Evolutionary conservation across 306 rosid genomes (phyloP).

Genomic region (Cyclanthera cordifolia): DNA sequence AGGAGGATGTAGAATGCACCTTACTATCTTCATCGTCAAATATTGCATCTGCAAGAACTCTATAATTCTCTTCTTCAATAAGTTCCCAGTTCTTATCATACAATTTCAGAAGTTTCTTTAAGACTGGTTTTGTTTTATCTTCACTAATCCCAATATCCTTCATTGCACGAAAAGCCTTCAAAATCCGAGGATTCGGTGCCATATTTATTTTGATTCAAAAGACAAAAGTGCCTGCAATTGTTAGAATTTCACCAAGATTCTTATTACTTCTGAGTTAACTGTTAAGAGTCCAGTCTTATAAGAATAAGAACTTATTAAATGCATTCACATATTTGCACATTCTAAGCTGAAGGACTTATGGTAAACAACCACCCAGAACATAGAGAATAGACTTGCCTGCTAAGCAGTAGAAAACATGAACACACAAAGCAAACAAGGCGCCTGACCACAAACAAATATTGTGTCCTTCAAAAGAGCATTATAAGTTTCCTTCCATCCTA

Average conservation of each 20-base stretch:
- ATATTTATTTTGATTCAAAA: conserved; percentile 15
- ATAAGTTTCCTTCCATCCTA: not conserved
- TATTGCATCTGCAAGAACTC: conserved; percentile 79
- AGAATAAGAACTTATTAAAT: not conserved
- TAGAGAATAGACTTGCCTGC: not conserved
- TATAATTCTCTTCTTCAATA: conserved; percentile 79
- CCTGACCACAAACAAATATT: not conserved
- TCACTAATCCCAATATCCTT: conserved; percentile 46
- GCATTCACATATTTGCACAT: not conserved
- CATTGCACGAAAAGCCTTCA: conserved; percentile 65
- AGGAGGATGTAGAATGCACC: conserved; percentile 25
- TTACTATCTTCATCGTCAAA: conserved; percentile 59
- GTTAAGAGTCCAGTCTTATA: not conserved
- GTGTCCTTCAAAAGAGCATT: not conserved
- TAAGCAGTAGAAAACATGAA: not conserved
- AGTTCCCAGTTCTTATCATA: conserved; percentile 81
- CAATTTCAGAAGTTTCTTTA: conserved; percentile 54
- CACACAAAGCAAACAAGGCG: not conserved
- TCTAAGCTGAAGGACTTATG: not conserved
- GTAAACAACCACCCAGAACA: not conserved
- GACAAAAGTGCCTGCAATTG: conserved; percentile 5
- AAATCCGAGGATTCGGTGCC: conserved; percentile 62
- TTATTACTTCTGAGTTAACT: not conserved
- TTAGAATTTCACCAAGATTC: not conserved
- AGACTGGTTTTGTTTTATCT: conserved; percentile 57